Evolutionary conservation across 2,329 filamentous ascomycete species (phyloP).

Genomic region (Rhinocladiella mackenziei): DNA sequence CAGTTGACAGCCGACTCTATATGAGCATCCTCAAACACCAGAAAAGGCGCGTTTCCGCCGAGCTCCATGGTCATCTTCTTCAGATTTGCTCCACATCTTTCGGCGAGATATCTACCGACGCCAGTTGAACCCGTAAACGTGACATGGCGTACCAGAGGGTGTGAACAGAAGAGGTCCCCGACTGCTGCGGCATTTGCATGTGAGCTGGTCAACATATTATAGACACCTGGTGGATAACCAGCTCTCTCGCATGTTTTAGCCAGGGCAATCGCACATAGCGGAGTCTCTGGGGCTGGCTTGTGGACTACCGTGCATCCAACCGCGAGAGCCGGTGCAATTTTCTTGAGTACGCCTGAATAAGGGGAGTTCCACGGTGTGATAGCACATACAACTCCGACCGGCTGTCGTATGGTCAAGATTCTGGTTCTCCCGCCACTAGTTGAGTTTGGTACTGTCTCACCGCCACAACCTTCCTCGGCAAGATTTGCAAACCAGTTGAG

Average conservation of each 20-base stretch:
- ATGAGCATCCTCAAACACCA: constrained; percentile 42
- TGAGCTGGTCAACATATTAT: constrained; percentile 43
- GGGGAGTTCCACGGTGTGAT: constrained; percentile 91
- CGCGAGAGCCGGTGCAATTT: constrained; percentile 36
- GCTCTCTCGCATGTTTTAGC: constrained; percentile 34
- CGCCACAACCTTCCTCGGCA: background rate
- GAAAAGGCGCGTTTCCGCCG: constrained; percentile 41
- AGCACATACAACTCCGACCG: constrained; percentile 74
- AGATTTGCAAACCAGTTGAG: constrained; percentile 45
- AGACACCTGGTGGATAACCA: constrained; percentile 33
- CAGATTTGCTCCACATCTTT: constrained; percentile 34
- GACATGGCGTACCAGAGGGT: constrained; percentile 30
- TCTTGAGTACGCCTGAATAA: constrained; percentile 61
- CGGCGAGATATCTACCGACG: constrained; percentile 47
- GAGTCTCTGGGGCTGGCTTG: constrained; percentile 38
- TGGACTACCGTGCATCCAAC: constrained; percentile 39
- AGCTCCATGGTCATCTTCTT: constrained; percentile 46
- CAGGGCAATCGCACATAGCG: constrained; percentile 33
- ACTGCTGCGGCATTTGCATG: constrained; percentile 73
- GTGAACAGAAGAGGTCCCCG: constrained; percentile 45
- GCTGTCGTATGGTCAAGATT: constrained; percentile 70
- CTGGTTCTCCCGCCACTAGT: constrained; percentile 66
- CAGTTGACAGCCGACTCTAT: constrained; percentile 32
- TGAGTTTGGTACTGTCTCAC: constrained; percentile 39
- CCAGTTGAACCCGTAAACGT: constrained; percentile 36